phyloP scores from a whole-genome alignment of 192 early-diverging fungal species.

The Entomortierella parvispora region DNA sequence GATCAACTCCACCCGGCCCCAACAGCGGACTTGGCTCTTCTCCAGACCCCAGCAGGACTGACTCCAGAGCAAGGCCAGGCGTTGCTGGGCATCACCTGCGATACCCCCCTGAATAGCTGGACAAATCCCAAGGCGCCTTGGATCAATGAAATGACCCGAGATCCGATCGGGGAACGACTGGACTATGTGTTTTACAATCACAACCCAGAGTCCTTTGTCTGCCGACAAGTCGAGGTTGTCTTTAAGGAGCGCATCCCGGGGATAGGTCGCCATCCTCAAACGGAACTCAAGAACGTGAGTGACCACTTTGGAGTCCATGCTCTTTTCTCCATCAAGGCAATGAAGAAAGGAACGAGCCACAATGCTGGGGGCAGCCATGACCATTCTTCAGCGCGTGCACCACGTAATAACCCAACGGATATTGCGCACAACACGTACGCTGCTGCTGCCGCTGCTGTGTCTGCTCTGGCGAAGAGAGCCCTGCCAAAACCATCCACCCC shows the following conservation, averaged over 20 bases:
- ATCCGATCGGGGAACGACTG: slow-evolving; percentile 54
- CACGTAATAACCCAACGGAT: too few relatives aligned
- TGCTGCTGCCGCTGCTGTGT: too few relatives aligned
- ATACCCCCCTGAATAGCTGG: slow-evolving; percentile 62
- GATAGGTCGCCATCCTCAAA: background rate
- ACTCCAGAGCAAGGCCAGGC: slow-evolving; percentile 21
- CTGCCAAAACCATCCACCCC: too few relatives aligned
- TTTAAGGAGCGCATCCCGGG: slow-evolving; percentile 6
- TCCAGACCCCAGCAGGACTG: background rate
- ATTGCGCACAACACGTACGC: too few relatives aligned
- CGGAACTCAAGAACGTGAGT: slow-evolving; percentile 14
- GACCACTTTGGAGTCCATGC: slow-evolving; percentile 37
- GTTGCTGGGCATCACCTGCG: slow-evolving; percentile 59
- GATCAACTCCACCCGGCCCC: slow-evolving; percentile 28
- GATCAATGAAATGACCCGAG: slow-evolving; percentile 14
- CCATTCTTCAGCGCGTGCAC: too few relatives aligned
- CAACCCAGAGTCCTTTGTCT: slow-evolving; percentile 36
- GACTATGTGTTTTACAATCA: slow-evolving; percentile 62
- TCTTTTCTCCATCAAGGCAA: slow-evolving; percentile 3
- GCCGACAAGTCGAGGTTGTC: slow-evolving; percentile 15
- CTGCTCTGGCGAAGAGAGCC: too few relatives aligned
- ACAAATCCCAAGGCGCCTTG: slow-evolving; percentile 31
- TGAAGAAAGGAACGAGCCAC: background rate
- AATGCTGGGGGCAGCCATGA: too few relatives aligned
- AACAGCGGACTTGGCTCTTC: background rate